Base-by-base conservation (phyloP, 2,329 filamentous ascomycete species). In the Colletotrichum sp. region DNA sequence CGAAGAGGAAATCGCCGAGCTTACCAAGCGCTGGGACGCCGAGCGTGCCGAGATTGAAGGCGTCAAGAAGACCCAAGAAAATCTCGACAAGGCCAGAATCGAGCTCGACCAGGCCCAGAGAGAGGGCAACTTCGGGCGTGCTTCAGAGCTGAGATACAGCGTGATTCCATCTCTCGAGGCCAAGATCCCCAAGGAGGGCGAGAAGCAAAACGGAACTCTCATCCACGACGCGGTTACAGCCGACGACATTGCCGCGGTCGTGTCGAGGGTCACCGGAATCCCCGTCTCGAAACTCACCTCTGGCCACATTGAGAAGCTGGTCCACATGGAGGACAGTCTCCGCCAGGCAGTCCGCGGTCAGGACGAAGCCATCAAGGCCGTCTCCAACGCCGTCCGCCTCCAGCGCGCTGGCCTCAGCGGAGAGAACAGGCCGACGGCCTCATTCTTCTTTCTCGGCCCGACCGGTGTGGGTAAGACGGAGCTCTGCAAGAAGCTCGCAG, bases 401-500 rank as follows among this genome's bases (percentile, higher is more conserved):
- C 97, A 98, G 84, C 91, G 97, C 78, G 97, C 97, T 11, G 97
- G 97, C 1, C 88, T 98, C 11, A 98, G 94, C 75, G 96, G 96
- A 39, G 95, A 98, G 81, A 98, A 98, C 83, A 91, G 96, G 1
- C 97, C 97, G 0, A 89, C 98, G 8, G 97, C 96, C 0, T 98
- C 94, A 0, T 98, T 98, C 87, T 98, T 98, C 93, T 98, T 98
- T 90, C 90, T 98, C 5, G 97, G 97, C 0, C 97, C 97, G 7
- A 98, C 97, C 0, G 97, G 97, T 82, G 96, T 98, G 22, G 97
- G 97, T 73, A 99, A 98, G 88, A 99, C 97, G 5, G 96, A 98
- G 82, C 91, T 98, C 2, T 98, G 96, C 89, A 98, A 98, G 89
- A 96, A 98, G 83, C 93, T 99, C 80, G 97, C 97, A 2, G 91